A percentile compares a stretch with the other conserved stretches of the same genome.
Conservation (phyloP, 208 protist species). For the Leishmania tarentolae region DNA sequence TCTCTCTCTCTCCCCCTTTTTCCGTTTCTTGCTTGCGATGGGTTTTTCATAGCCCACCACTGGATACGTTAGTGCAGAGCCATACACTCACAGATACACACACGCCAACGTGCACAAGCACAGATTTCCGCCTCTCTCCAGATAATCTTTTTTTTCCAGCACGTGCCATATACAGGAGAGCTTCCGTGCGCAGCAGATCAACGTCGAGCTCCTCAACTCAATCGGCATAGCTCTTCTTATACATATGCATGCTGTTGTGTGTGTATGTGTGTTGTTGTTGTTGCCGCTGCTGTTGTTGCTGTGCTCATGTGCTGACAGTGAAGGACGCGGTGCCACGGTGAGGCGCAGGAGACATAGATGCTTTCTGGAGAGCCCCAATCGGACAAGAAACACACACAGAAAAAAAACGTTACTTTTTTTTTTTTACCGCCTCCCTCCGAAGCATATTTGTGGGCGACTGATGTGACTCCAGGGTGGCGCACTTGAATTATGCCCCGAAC, state of each 20-base stretch:
- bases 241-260: not conserved
- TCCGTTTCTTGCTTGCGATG: not conserved
- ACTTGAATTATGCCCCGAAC: not conserved
- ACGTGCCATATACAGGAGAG: not conserved
- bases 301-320: not conserved
- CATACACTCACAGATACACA: not conserved
- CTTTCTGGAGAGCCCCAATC: not conserved
- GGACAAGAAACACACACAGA: not conserved
- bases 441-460: not conserved
- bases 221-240: not conserved
- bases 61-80: not conserved
- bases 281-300: not conserved
- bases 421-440: not conserved
- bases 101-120: not conserved
- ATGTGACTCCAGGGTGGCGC: not conserved
- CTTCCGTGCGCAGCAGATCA: not conserved
- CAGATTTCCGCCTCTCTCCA: not conserved
- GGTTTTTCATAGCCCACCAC: not conserved
- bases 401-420: not conserved
- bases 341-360: constrained; percentile 1
- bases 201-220: not conserved
- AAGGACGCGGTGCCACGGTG: not conserved
- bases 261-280: constrained; percentile 9
- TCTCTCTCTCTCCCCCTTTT: not conserved
- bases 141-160: not conserved